Conservation (phyloP, 768 basidiomycete genomes). For the Exsudoporus frostii region DNA sequence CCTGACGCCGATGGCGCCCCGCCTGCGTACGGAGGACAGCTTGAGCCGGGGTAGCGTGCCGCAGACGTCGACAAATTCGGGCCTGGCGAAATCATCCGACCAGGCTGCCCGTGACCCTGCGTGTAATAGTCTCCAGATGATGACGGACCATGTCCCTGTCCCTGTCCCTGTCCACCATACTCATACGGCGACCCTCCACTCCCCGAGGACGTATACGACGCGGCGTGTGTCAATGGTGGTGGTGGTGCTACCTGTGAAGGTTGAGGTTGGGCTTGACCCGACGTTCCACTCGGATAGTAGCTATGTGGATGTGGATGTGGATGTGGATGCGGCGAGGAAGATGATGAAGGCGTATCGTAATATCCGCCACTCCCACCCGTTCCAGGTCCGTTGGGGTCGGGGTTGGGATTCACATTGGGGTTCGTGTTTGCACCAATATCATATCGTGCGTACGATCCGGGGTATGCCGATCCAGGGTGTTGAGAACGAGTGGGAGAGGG, state of each 20-base stretch:
- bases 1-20: slow-evolving; percentile 4
- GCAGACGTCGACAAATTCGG: slow-evolving; percentile 13
- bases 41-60: slow-evolving; percentile 15
- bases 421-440: slow-evolving; percentile 26
- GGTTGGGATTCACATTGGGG: slow-evolving; percentile 12
- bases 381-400: slow-evolving; percentile 7
- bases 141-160: slow-evolving; percentile 17
- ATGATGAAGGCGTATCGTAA: slow-evolving; percentile 24
- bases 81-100: slow-evolving; percentile 19
- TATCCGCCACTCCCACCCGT: slow-evolving; percentile 17
- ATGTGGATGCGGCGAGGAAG: slow-evolving; percentile 24
- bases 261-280: slow-evolving; percentile 16
- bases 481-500: slow-evolving; percentile 26
- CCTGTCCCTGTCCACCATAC: slow-evolving; percentile 20
- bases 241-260: slow-evolving; percentile 19
- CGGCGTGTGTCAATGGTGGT: slow-evolving; percentile 18
- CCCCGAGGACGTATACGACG: slow-evolving; percentile 22
- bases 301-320: slow-evolving; percentile 12
- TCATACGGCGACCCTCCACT: slow-evolving; percentile 23
- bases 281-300: slow-evolving; percentile 21
- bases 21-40: slow-evolving; percentile 3
- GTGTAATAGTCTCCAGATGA: slow-evolving; percentile 25
- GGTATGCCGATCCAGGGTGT: slow-evolving; percentile 23
- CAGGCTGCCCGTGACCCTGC: slow-evolving; percentile 15
- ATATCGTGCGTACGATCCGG: slow-evolving; percentile 27